Conservation (phyloP, 2,329 filamentous ascomycete species). For the Beauveria scarabaeidicola region DNA sequence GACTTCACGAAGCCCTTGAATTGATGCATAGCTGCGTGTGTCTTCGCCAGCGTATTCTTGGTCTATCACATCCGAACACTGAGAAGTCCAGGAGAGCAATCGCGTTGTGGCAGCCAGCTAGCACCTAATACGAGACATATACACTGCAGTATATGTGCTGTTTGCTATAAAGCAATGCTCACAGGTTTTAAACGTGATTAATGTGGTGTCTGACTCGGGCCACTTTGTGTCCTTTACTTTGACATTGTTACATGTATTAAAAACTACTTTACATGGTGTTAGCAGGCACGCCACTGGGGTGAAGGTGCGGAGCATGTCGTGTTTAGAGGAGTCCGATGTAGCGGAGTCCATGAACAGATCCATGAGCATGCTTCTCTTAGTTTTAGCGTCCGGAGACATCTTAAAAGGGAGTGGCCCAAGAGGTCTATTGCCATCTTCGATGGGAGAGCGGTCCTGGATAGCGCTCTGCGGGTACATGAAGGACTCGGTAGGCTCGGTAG, state of each 20-base stretch:
- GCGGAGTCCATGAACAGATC: slow-evolving; percentile 71
- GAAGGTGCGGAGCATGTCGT: slow-evolving; percentile 69
- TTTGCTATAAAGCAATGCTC: neutral
- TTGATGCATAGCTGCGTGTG: neutral
- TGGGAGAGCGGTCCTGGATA: slow-evolving; percentile 32
- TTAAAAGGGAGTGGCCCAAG: slow-evolving; percentile 57
- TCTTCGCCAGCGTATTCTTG: neutral
- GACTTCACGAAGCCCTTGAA: neutral
- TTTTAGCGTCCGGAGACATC: slow-evolving; percentile 57
- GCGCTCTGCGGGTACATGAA: slow-evolving; percentile 56
- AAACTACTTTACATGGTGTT: slow-evolving; percentile 42
- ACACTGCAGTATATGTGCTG: neutral
- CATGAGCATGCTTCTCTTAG: slow-evolving; percentile 74
- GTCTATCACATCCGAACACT: neutral
- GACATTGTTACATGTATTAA: too few species aligned
- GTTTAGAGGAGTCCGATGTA: slow-evolving; percentile 60
- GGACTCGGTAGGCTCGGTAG: slow-evolving; percentile 72
- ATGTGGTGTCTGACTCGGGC: neutral
- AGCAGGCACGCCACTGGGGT: slow-evolving; percentile 76
- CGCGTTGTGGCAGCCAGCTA: neutral
- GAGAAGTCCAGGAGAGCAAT: fast-evolving
- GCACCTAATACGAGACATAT: neutral
- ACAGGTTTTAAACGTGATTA: neutral
- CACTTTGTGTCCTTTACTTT: neutral
- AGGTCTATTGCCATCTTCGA: slow-evolving; percentile 48